Evolutionary conservation across 345 rosid genomes (phyloP).

Genomic region (Litchi chinensis): DNA sequence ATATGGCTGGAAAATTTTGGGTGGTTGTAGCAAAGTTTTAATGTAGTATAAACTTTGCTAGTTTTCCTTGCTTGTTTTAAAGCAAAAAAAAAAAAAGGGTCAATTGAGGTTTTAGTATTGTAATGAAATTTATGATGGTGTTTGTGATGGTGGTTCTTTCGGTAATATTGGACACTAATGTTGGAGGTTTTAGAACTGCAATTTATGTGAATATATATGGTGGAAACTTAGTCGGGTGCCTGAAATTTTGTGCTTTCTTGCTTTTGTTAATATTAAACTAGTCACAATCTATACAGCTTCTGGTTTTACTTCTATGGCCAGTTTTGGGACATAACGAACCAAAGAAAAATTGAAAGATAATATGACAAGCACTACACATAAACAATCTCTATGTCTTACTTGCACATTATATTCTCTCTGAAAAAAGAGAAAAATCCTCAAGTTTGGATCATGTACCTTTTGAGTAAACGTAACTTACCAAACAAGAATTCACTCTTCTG

Average conservation of each 20-base stretch:
- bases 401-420: background rate
- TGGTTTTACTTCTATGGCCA: background rate
- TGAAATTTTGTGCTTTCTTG: background rate
- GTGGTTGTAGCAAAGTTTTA: constrained; percentile 8
- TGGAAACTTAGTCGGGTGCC: background rate
- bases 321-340: no score
- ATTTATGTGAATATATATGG: constrained; percentile 4
- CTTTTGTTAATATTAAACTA: background rate
- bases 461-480: background rate
- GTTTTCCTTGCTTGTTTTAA: background rate
- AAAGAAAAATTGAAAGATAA: no score
- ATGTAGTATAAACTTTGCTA: constrained; percentile 7
- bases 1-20: constrained; percentile 12
- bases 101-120: background rate
- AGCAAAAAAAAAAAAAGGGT: background rate
- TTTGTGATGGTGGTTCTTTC: constrained; percentile 1
- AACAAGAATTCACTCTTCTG: background rate
- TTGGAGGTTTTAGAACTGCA: constrained; percentile 1
- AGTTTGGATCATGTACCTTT: background rate
- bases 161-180: background rate
- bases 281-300: background rate
- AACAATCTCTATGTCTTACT: background rate
- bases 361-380: no score
- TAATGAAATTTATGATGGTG: background rate
- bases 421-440: background rate